These are phyloP conservation scores for Penicillium sp. DNA, from an alignment of 2,329 filamentous ascomycete genomes.

Conservation along the genomic window DNA sequence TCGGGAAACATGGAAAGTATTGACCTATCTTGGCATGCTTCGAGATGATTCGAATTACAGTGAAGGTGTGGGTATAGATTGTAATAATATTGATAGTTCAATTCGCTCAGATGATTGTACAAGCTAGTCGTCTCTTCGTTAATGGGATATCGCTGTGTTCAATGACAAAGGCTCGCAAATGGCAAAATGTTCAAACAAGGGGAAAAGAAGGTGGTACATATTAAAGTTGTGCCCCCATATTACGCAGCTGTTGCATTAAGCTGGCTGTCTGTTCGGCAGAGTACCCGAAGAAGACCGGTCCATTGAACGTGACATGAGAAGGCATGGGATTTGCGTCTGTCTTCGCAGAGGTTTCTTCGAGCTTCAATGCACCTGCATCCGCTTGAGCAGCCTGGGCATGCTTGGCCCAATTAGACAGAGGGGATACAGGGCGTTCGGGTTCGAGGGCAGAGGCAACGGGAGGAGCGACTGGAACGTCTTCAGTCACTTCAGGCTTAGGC, in stretches of 20 bases:
- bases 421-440: not conserved
- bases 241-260: slow-evolving; percentile 63
- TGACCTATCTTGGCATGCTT: not conserved
- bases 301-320: slow-evolving; percentile 83
- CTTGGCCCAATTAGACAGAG: slow-evolving; percentile 13
- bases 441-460: not conserved
- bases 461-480: slow-evolving; percentile 1
- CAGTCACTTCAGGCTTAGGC: slow-evolving; percentile 11
- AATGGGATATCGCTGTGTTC: slow-evolving; percentile 10
- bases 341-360: slow-evolving; percentile 6
- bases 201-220: not conserved
- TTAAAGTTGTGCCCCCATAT: slow-evolving; percentile 13
- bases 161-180: not conserved
- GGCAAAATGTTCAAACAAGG: not conserved
- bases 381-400: slow-evolving; percentile 1
- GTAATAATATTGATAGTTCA: not conserved
- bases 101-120: slow-evolving; percentile 3
- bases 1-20: slow-evolving; percentile 5
- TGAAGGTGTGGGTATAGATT: not conserved
- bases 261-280: slow-evolving; percentile 77
- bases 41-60: not conserved
- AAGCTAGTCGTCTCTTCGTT: slow-evolving; percentile 17
- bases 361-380: slow-evolving; percentile 6
- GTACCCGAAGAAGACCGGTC: slow-evolving; percentile 92
- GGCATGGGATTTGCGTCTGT: slow-evolving; percentile 18